Conservation (phyloP, 805 yeast species). For the Ogataea polymorpha region DNA sequence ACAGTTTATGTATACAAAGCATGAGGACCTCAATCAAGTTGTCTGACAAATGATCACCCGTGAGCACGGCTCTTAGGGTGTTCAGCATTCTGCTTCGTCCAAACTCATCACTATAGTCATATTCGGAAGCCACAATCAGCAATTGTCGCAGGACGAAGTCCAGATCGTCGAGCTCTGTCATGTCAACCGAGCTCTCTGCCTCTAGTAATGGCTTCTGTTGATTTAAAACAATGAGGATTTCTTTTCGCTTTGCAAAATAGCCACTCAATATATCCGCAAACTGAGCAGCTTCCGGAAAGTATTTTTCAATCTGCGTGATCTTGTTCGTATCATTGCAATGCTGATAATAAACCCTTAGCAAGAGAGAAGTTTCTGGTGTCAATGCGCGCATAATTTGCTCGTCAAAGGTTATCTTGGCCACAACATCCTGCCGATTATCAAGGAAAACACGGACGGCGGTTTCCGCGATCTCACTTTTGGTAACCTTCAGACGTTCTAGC, state of each 20-base stretch:
- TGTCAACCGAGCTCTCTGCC: slow-evolving; percentile 25
- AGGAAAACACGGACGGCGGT: slow-evolving; percentile 64
- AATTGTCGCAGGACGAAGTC: slow-evolving; percentile 78
- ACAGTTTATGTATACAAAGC: slow-evolving; percentile 63
- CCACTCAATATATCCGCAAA: slow-evolving; percentile 57
- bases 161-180: slow-evolving; percentile 51
- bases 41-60: slow-evolving; percentile 55
- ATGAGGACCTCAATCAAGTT: slow-evolving; percentile 53
- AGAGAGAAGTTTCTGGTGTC: slow-evolving; percentile 71
- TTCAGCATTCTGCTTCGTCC: slow-evolving; percentile 78
- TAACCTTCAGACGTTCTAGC: slow-evolving; percentile 66
- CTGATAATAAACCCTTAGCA: slow-evolving; percentile 63
- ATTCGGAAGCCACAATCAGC: slow-evolving; percentile 58
- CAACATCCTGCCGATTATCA: slow-evolving; percentile 57
- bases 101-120: slow-evolving; percentile 86
- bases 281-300: slow-evolving; percentile 76
- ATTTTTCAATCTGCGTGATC: slow-evolving; percentile 56
- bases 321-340: slow-evolving; percentile 57
- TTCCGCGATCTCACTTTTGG: slow-evolving; percentile 65
- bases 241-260: slow-evolving; percentile 51
- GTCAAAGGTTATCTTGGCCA: slow-evolving; percentile 57
- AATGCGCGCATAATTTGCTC: slow-evolving; percentile 65
- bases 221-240: slow-evolving; percentile 24
- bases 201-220: slow-evolving; percentile 20
- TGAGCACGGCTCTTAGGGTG: slow-evolving; percentile 55